Evolutionary conservation across 768 basidiomycete species (phyloP).

Genomic region (Roridomyces roridus): DNA sequence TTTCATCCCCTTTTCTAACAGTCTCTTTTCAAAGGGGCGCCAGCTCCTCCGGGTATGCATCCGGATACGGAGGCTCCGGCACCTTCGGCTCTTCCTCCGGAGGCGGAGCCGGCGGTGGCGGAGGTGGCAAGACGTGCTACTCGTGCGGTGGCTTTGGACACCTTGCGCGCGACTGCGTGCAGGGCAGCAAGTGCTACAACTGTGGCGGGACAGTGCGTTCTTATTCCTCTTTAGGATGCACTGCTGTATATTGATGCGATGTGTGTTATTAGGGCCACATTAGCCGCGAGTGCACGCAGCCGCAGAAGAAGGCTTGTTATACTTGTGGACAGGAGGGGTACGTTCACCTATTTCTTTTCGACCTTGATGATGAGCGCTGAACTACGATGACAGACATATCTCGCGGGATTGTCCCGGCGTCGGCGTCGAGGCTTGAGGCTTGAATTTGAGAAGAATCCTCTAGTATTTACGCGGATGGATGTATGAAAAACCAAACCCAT

Average conservation of each 20-base stretch:
- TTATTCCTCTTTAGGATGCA: too few species aligned
- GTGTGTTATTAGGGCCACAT: conserved; percentile 95
- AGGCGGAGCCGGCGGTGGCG: conserved; percentile 10
- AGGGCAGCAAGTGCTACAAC: conserved; percentile 88
- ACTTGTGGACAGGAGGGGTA: conserved; percentile 82
- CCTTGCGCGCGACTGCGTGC: conserved; percentile 84
- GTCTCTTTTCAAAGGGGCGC: conserved; percentile 36
- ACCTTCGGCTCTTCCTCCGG: conserved; percentile 20
- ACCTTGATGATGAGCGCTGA: too few species aligned
- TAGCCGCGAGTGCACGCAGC: conserved; percentile 82
- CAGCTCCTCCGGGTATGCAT: conserved; percentile 33
- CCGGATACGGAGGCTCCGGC: conserved; percentile 40
- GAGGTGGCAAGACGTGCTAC: conserved; percentile 53
- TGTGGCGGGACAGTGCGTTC: conserved; percentile 72
- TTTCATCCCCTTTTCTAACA: too few species aligned
- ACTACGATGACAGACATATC: conserved; percentile 83
- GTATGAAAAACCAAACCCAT: too few species aligned
- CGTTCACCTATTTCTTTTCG: conserved; percentile 34
- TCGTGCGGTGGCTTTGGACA: conserved; percentile 90
- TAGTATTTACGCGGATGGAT: too few species aligned
- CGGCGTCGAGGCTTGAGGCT: not conserved
- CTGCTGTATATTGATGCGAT: too few species aligned
- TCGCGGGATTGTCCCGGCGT: conserved; percentile 80
- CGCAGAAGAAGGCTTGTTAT: conserved; percentile 85
- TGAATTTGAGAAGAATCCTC: too few species aligned